Evolutionary conservation across 2,329 filamentous ascomycete species (phyloP), one percentile per base, ranked within the genome.

Genomic region (Arthrobotrys iridis): DNA sequence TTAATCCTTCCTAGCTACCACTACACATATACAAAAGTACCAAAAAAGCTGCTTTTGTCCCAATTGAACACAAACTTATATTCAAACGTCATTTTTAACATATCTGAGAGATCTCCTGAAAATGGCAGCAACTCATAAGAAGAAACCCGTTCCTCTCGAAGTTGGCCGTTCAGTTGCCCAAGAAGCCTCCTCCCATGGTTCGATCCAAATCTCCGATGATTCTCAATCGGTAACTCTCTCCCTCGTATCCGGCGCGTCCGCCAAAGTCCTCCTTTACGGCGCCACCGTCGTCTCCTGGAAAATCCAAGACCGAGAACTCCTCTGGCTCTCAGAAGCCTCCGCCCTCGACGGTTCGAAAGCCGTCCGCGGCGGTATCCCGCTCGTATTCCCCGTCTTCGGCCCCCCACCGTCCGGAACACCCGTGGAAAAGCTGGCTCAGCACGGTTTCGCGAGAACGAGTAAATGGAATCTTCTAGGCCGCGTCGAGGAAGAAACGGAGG

Each of bases 221-320:
- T 73, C 88, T 88, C 35, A 62, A 22, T 40, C 37, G 74, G 90
- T 98, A 59, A 87, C 88, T n/a, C 94, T 94, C 33, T 87, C 86
- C 28, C 88, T 98, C 45, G 92, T 93, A 40, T 91, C 92, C 0
- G 93, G 94, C 78, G 93, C 98, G 84, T 92, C 88, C 65, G 88
- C 97, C 78, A 89, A 93, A 78, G 86, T 99, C 37, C 86, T 97
- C 75, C 88, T 98, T n/a, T 91, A 91, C 80, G 95, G 95, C 71
- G 95, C 95, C 8, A 98, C 93, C 0, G 91, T 99, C 52, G 89
- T 91, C 72, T 95, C 91, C 83, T 99, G 95, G 95, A 96, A 95
- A 85, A 90, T 91, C 81, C 87, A 89, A 72, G 85, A 87, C 70
- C 91, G 91, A 52, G 84, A 88, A 66, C 67, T 57, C 26, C 74